A percentile compares a stretch with the other conserved stretches of the same genome.
Evolutionary conservation across 371 early-diverging fungal species (phyloP).

Genomic region (Mucor sp.): DNA sequence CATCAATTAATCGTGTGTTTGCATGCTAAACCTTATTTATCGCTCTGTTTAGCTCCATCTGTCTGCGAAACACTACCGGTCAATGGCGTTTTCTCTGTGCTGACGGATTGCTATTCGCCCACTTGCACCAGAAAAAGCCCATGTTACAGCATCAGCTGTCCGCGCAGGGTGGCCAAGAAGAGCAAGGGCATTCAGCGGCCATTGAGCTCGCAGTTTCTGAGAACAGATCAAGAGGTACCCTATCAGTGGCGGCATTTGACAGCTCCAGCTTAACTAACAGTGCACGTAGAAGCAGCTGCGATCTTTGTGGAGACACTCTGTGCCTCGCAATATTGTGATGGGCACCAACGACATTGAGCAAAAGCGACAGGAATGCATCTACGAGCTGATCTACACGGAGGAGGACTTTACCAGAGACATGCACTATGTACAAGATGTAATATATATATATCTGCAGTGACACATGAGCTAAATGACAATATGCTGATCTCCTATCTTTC

Average conservation of each 20-base stretch:
- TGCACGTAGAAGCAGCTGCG: not conserved
- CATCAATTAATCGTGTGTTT: not conserved
- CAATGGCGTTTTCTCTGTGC: conserved; percentile 63
- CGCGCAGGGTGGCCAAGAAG: conserved; percentile 32
- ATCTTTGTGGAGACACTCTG: conserved; percentile 32
- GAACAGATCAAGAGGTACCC: conserved; percentile 10
- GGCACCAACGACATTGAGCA: conserved; percentile 21
- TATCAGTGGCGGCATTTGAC: not conserved
- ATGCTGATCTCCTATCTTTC: not conserved
- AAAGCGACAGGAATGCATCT: conserved; percentile 36
- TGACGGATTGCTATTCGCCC: conserved; percentile 71
- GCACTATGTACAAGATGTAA: conserved; percentile 29
- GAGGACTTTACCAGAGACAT: conserved; percentile 30
- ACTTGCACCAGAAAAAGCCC: conserved; percentile 57
- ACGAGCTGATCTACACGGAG: conserved; percentile 37
- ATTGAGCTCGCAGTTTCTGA: not conserved
- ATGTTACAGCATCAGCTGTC: conserved; percentile 69
- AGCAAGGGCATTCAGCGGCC: conserved; percentile 2
- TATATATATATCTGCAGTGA: not conserved
- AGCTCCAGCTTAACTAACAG: no score
- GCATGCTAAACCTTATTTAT: not conserved
- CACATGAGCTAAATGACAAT: not conserved
- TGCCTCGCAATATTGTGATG: conserved; percentile 23
- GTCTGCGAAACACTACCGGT: conserved; percentile 25
- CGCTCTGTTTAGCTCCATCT: conserved; percentile 10